These are phyloP conservation scores for Mycena kentingensis DNA, from an alignment of 768 basidiomycete species.

Conservation along the genomic window DNA sequence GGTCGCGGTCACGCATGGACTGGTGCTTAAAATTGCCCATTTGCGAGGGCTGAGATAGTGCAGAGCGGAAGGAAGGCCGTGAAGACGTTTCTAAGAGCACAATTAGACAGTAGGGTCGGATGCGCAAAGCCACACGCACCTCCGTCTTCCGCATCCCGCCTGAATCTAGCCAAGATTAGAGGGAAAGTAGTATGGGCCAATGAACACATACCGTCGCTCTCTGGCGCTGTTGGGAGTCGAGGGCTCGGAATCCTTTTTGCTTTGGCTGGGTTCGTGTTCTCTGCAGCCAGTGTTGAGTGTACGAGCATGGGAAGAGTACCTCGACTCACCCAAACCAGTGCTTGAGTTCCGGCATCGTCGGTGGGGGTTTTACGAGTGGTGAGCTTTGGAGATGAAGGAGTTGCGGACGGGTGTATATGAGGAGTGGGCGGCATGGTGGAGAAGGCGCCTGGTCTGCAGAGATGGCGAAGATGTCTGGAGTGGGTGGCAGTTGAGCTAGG, in stretches of 20 bases:
- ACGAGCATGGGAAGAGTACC: constrained; percentile 12
- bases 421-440: constrained; percentile 40
- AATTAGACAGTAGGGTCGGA: not conserved
- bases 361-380: constrained; percentile 70
- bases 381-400: constrained; percentile 71
- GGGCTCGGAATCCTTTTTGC: constrained; percentile 74
- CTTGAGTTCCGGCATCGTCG: constrained; percentile 79
- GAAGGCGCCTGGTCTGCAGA: constrained; percentile 24
- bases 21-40: constrained; percentile 95
- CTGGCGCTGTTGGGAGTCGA: constrained; percentile 52
- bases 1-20: constrained; percentile 70
- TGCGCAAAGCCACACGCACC: constrained; percentile 40
- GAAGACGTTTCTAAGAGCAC: constrained; percentile 51
- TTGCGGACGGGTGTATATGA: constrained; percentile 70
- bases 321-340: constrained; percentile 90
- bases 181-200: constrained; percentile 11
- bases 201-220: constrained; percentile 62
- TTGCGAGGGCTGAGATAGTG: constrained; percentile 80
- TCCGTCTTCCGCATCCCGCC: constrained; percentile 75
- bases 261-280: constrained; percentile 64
- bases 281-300: constrained; percentile 35
- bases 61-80: constrained; percentile 70
- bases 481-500: constrained; percentile 5
- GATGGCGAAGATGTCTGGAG: constrained; percentile 24
- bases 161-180: constrained; percentile 52